These are phyloP conservation scores for Skeletonema tropicum DNA, from an alignment of 108 stramenopile genomes.

Conservation along the genomic window DNA sequence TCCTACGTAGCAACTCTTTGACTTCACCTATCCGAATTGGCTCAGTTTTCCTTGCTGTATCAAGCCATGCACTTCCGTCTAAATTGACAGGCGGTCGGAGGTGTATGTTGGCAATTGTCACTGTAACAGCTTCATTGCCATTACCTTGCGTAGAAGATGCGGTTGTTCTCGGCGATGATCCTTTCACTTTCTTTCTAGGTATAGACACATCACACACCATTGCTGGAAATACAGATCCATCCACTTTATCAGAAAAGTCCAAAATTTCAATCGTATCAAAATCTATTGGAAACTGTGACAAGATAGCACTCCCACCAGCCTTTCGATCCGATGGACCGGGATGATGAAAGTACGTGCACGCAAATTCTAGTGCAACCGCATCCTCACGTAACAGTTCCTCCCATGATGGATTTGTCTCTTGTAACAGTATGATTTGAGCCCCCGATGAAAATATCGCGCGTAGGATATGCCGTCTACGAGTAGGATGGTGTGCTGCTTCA, in stretches of 20 bases:
- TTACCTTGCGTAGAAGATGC: neutral
- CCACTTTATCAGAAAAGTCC: slow-evolving; percentile 24
- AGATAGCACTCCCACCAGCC: slow-evolving; percentile 43
- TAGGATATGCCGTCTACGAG: slow-evolving; percentile 20
- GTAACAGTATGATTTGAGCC: slow-evolving; percentile 39
- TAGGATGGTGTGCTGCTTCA: slow-evolving; percentile 5
- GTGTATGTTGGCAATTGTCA: slow-evolving; percentile 35
- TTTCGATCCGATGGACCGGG: slow-evolving; percentile 28
- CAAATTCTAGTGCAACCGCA: slow-evolving; percentile 18
- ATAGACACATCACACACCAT: slow-evolving; percentile 24
- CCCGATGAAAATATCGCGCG: slow-evolving; percentile 44
- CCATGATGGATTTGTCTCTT: slow-evolving; percentile 47
- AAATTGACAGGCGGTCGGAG: slow-evolving; percentile 46
- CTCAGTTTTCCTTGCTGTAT: slow-evolving; percentile 40
- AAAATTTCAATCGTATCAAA: slow-evolving; percentile 24
- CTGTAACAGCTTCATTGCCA: slow-evolving; percentile 3
- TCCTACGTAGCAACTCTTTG: slow-evolving; percentile 20
- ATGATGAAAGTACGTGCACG: slow-evolving; percentile 32
- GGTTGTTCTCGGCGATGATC: neutral
- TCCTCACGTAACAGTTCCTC: slow-evolving; percentile 24
- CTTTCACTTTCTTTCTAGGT: neutral
- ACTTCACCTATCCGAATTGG: slow-evolving; percentile 40
- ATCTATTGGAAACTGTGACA: slow-evolving; percentile 40
- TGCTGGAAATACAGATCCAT: slow-evolving; percentile 48
- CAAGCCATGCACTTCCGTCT: slow-evolving; percentile 47